phyloP scores from a whole-genome alignment of 2,329 filamentous ascomycete genomes.

The Fusarium robinianum region DNA sequence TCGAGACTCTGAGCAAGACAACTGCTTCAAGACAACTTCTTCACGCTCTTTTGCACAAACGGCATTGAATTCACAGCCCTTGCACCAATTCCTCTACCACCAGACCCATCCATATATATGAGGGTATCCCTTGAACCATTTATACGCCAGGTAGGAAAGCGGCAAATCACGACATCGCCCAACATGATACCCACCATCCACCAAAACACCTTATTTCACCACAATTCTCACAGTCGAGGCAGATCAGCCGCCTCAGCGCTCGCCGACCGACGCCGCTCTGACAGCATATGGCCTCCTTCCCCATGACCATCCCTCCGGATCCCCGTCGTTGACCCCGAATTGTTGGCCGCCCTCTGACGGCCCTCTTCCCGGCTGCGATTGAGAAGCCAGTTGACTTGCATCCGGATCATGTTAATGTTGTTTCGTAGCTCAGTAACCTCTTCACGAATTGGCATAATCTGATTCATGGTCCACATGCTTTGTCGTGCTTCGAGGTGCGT shows the following conservation, averaged over 20 bases:
- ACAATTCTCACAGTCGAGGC: conserved; percentile 41
- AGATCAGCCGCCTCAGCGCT: conserved; percentile 44
- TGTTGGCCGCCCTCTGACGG: conserved; percentile 45
- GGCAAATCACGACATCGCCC: neutral
- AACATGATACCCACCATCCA: too few species aligned
- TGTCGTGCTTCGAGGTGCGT: conserved; percentile 64
- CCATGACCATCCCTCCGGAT: conserved; percentile 41
- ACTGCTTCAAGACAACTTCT: too few species aligned
- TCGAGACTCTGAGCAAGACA: too few species aligned
- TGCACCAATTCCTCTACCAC: too few species aligned
- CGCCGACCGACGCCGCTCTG: conserved; percentile 46
- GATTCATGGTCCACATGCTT: conserved; percentile 64
- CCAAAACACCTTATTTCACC: neutral
- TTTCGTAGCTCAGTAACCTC: conserved; percentile 64
- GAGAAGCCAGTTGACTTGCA: conserved; percentile 64
- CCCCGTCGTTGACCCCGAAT: conserved; percentile 37
- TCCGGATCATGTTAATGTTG: conserved; percentile 60
- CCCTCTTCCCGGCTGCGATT: conserved; percentile 56
- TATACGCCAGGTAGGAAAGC: conserved; percentile 20
- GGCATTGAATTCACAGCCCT: neutral
- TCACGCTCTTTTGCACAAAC: too few species aligned
- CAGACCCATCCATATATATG: conserved; percentile 21
- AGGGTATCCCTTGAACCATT: conserved; percentile 30
- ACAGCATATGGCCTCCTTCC: conserved; percentile 34
- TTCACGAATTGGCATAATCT: conserved; percentile 64